These are phyloP conservation scores for Xylariaceae sp. DNA, from an alignment of 2,329 filamentous ascomycete genomes.

Conservation along the genomic window DNA sequence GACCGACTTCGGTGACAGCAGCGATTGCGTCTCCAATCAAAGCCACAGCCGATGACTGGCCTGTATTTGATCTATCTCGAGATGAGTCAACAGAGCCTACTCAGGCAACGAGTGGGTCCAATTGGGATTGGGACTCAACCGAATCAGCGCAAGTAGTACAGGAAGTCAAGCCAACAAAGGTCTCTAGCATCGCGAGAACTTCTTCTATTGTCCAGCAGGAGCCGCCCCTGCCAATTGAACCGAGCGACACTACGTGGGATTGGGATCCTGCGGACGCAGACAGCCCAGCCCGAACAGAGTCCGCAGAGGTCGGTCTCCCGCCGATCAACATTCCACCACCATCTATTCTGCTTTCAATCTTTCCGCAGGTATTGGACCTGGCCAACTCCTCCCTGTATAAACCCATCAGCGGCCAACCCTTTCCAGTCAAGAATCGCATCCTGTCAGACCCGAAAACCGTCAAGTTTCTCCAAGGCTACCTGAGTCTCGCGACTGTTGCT, in stretches of 20 bases:
- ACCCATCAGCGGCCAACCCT: constrained; percentile 50
- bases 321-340: constrained; percentile 88
- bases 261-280: constrained; percentile 38
- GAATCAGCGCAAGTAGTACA: constrained; percentile 10
- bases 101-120: constrained; percentile 14
- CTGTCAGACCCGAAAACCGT: constrained; percentile 55
- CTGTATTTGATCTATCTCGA: constrained; percentile 41
- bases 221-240: not conserved
- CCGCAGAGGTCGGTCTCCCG: constrained; percentile 39
- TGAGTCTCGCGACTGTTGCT: constrained; percentile 58
- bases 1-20: constrained; percentile 24
- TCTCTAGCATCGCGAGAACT: constrained; percentile 2
- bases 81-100: constrained; percentile 12
- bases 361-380: constrained; percentile 62
- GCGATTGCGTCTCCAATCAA: too few relatives aligned
- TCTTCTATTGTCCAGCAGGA: constrained; percentile 1
- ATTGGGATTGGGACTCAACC: constrained; percentile 22
- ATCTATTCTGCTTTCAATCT: constrained; percentile 69
- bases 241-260: constrained; percentile 32
- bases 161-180: constrained; percentile 1
- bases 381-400: constrained; percentile 59
- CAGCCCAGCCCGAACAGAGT: not conserved
- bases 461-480: constrained; percentile 56
- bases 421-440: constrained; percentile 53
- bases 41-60: constrained; percentile 40